phyloP scores from a whole-genome alignment of 73 alveolate species.

The Symbiodinium natans region DNA sequence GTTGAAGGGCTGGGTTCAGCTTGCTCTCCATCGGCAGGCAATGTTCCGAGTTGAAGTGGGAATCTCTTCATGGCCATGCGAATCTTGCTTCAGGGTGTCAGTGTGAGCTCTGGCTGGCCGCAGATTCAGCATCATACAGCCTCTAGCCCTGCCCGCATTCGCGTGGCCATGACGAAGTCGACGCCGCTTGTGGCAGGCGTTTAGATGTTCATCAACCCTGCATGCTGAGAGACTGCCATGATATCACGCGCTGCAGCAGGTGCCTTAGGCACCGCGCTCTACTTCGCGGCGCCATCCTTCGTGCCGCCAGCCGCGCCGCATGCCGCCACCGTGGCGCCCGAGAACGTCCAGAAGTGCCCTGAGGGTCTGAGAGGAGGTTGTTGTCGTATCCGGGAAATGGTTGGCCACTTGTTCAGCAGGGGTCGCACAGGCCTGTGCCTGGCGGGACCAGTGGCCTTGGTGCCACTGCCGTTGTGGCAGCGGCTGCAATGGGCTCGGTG shows the following conservation, averaged over 20 bases:
- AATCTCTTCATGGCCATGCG: no score
- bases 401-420: no score
- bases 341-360: neutral
- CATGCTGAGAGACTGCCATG: no score
- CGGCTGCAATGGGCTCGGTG: neutral
- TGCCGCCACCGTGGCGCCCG: neutral
- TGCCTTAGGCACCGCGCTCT: constrained; percentile 19
- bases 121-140: neutral
- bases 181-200: constrained; percentile 12
- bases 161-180: constrained; percentile 14
- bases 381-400: no score
- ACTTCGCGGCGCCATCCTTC: neutral
- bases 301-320: constrained; percentile 9
- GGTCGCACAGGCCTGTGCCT: neutral
- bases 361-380: neutral
- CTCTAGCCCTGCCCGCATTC: neutral
- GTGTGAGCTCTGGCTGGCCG: no score
- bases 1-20: no score
- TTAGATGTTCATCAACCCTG: no score
- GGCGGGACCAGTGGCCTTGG: neutral
- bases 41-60: no score
- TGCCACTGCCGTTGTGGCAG: neutral
- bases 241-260: neutral
- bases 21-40: no score
- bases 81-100: no score